Percentiles rank a stretch among this genome's conserved stretches.
phyloP scores from a whole-genome alignment of 139 green algal genomes.

The Pseudopediastrum boryanum region DNA sequence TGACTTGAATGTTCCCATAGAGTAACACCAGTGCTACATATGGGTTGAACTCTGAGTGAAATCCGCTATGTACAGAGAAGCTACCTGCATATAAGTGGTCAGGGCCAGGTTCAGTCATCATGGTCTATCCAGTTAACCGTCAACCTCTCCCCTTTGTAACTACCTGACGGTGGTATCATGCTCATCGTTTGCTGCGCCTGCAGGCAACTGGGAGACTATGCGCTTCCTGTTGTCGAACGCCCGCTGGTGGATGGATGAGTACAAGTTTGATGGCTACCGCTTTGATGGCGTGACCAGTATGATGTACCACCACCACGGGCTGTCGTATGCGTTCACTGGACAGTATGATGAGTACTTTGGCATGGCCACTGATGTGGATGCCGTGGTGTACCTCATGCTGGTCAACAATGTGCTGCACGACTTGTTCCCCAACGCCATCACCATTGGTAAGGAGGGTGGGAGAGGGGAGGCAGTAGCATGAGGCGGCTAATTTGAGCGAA shows the following conservation, averaged over 20 bases:
- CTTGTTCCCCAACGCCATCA: conserved; percentile 89
- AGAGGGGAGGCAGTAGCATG: no score
- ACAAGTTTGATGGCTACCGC: conserved; percentile 96
- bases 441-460: conserved; percentile 79
- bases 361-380: conserved; percentile 90
- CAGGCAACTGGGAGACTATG: conserved; percentile 95
- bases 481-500: no score
- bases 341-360: conserved; percentile 93
- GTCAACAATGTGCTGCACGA: conserved; percentile 95
- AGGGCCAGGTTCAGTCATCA: no score
- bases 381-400: conserved; percentile 92
- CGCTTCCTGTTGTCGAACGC: conserved; percentile 95
- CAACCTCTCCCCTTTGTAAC: conserved; percentile 44
- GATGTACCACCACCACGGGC: conserved; percentile 99
- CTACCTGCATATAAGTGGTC: no score
- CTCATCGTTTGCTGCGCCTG: neutral
- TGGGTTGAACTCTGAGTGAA: no score
- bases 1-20: no score
- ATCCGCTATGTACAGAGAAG: no score
- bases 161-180: neutral
- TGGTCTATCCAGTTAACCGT: no score
- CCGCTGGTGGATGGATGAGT: conserved; percentile 98
- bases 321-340: conserved; percentile 95
- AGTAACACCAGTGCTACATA: no score
- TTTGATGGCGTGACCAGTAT: conserved; percentile 98